A percentile compares a stretch with the other conserved stretches of the same genome.
These are phyloP conservation scores for Yarrowia divulgata DNA, from an alignment of 805 yeast species.

Conservation along the genomic window DNA sequence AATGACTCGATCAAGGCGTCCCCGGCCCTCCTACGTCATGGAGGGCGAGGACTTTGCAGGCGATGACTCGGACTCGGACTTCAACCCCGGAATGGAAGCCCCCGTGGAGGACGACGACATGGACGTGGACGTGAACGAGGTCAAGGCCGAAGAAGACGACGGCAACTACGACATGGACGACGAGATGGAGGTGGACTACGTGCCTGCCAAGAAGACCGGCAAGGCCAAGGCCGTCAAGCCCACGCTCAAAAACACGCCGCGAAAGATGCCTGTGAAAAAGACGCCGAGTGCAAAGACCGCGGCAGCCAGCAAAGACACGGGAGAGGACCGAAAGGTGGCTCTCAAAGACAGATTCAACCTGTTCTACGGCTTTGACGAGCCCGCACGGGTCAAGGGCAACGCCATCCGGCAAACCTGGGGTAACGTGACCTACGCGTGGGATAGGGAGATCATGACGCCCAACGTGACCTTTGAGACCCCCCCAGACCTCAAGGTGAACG, in stretches of 20 bases:
- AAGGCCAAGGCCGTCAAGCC: constrained; percentile 1
- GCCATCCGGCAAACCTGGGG: constrained; percentile 61
- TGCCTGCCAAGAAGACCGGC: not conserved
- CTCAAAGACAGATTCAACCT: constrained; percentile 55
- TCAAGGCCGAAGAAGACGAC: constrained; percentile 34
- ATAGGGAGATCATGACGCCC: constrained; percentile 46
- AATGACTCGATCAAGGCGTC: constrained; percentile 26
- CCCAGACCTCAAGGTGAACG: constrained; percentile 14
- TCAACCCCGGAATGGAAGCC: constrained; percentile 21
- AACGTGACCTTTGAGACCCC: constrained; percentile 27
- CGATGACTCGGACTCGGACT: constrained; percentile 37
- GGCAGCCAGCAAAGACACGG: constrained; percentile 1
- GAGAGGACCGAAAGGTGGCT: constrained; percentile 36
- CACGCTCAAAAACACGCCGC: constrained; percentile 17
- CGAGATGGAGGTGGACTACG: constrained; percentile 23
- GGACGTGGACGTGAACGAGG: constrained; percentile 29
- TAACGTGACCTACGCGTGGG: constrained; percentile 55
- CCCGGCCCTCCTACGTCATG: constrained; percentile 34
- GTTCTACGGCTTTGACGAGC: constrained; percentile 60
- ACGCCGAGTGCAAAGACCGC: not conserved
- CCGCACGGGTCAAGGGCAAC: constrained; percentile 54
- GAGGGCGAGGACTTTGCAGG: constrained; percentile 20
- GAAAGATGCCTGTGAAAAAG: constrained; percentile 22
- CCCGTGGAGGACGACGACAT: constrained; percentile 25
- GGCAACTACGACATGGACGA: constrained; percentile 11